Evolutionary conservation across 1,139 yeast genomes (phyloP).

Genomic region (Yamadazyma friedrichii): DNA sequence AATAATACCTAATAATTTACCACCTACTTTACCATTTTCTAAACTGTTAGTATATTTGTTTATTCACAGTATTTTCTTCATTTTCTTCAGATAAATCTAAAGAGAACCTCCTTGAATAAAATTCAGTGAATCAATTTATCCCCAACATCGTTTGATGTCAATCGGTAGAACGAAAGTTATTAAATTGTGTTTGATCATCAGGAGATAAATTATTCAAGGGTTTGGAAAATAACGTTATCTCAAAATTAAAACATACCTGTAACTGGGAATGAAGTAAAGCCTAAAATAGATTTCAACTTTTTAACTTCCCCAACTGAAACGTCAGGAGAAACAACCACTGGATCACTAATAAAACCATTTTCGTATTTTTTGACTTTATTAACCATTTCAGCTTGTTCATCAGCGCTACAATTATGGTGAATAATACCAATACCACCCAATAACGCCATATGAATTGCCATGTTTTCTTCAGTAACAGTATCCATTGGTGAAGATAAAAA

Average conservation of each 20-base stretch:
- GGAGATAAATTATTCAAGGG: slow-evolving; percentile 12
- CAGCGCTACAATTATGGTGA: slow-evolving; percentile 95
- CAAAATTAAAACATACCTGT: slow-evolving; percentile 78
- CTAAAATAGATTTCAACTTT: slow-evolving; percentile 66
- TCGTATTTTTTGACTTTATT: slow-evolving; percentile 94
- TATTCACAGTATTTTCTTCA: no score
- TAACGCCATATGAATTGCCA: slow-evolving; percentile 99
- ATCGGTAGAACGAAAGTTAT: slow-evolving; percentile 99
- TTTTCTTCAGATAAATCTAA: no score
- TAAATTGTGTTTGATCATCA: slow-evolving; percentile 58
- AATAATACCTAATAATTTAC: slow-evolving; percentile 89
- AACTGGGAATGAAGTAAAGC: slow-evolving; percentile 98
- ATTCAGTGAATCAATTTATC: slow-evolving; percentile 43
- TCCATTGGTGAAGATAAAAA: slow-evolving; percentile 99
- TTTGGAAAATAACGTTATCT: background rate
- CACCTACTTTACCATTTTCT: slow-evolving; percentile 86
- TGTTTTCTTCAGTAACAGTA: slow-evolving; percentile 93
- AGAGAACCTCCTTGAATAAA: slow-evolving; percentile 42
- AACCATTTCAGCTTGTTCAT: slow-evolving; percentile 98
- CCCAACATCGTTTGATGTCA: slow-evolving; percentile 96
- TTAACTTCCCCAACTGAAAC: slow-evolving; percentile 81
- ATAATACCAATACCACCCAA: slow-evolving; percentile 99
- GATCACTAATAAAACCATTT: slow-evolving; percentile 95
- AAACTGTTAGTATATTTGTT: slow-evolving; percentile 19
- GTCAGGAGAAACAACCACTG: slow-evolving; percentile 77